Evolutionary conservation across 441 rosid species (phyloP).

Genomic region (Metrosideros polymorpha): DNA sequence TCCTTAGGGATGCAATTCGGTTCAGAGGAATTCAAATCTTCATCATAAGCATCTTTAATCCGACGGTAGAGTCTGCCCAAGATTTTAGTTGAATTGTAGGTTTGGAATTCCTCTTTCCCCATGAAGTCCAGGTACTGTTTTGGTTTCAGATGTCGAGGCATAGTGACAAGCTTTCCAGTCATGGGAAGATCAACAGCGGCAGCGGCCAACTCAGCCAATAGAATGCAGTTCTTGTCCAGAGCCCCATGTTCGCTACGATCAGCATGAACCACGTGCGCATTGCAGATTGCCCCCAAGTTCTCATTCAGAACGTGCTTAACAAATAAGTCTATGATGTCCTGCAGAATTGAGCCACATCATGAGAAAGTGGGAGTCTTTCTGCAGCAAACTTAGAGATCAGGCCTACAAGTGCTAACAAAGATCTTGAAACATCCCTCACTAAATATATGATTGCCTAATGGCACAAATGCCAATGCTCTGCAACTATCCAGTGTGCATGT

Average conservation of each 20-base stretch:
- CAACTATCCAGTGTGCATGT: not conserved
- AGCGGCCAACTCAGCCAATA: constrained; percentile 77
- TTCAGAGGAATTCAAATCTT: constrained; percentile 29
- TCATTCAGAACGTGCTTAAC: constrained; percentile 62
- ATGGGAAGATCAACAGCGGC: constrained; percentile 85
- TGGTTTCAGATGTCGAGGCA: constrained; percentile 66
- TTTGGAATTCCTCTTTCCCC: constrained; percentile 64
- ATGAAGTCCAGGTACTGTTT: constrained; percentile 78
- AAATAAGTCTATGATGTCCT: constrained; percentile 81
- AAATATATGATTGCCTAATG: not conserved
- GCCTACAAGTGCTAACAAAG: not conserved
- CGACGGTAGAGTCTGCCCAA: constrained; percentile 70
- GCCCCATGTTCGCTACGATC: constrained; percentile 72
- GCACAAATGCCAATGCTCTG: not conserved
- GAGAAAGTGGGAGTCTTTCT: not conserved
- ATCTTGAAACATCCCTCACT: not conserved
- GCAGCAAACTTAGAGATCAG: not conserved
- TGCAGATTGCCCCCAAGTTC: constrained; percentile 61
- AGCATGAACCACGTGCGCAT: constrained; percentile 84
- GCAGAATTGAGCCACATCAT: constrained; percentile 6
- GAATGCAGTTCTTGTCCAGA: constrained; percentile 50
- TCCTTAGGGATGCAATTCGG: constrained; percentile 19
- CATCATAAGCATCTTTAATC: constrained; percentile 42
- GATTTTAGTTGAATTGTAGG: constrained; percentile 60
- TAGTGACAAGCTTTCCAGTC: constrained; percentile 66